Evolutionary conservation across 345 rosid genomes (phyloP).

Genomic region (Trapa incisa): DNA sequence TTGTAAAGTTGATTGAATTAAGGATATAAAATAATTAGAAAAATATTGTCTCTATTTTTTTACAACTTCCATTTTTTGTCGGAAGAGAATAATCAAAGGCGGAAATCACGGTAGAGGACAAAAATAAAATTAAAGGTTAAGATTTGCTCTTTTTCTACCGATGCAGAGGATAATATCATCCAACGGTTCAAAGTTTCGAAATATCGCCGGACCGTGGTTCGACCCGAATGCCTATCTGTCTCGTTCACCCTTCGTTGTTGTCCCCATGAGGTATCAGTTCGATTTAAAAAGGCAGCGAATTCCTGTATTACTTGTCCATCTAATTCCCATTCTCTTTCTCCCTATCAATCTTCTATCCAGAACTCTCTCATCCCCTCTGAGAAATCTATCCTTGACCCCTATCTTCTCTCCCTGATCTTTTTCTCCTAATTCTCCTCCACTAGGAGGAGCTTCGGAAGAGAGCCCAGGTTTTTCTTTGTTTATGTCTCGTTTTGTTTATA

Average conservation of each 20-base stretch:
- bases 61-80: background rate
- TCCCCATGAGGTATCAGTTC: background rate
- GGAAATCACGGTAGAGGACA: background rate
- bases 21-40: too few species aligned
- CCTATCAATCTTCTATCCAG: background rate
- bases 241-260: background rate
- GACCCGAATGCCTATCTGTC: background rate
- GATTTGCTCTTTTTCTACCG: background rate
- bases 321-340: background rate
- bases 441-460: conserved; percentile 7
- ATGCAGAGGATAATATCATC: conserved; percentile 5
- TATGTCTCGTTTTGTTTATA: background rate
- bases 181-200: conserved; percentile 1
- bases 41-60: too few species aligned
- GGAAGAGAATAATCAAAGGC: background rate
- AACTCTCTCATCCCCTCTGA: conserved; percentile 1
- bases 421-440: conserved; percentile 5
- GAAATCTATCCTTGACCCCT: conserved; percentile 4
- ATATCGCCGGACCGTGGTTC: conserved; percentile 2
- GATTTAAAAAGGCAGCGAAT: conserved; percentile 1
- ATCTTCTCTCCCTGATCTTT: background rate
- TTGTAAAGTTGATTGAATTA: too few species aligned
- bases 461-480: conserved; percentile 5
- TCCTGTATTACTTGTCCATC: conserved; percentile 1
- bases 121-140: background rate